phyloP scores from a whole-genome alignment of 176 grass and related monocot genomes.

The barley (Hordeum vulgare) region DNA sequence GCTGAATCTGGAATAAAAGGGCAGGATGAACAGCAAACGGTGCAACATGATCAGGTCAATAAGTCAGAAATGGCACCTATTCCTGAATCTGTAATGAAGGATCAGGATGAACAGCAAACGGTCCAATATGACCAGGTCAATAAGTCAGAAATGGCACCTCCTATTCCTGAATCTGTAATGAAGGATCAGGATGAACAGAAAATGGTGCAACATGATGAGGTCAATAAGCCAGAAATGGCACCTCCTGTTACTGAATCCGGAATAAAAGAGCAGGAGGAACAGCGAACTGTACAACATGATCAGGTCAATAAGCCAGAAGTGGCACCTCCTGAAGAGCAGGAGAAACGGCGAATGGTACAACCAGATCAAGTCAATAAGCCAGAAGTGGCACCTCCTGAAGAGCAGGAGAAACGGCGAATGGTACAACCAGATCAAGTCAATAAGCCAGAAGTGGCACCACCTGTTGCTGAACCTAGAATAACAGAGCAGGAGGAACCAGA shows the following conservation, averaged over 20 bases:
- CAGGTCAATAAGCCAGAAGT: constrained; percentile 25
- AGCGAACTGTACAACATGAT: background rate
- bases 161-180: constrained; percentile 1
- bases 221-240: constrained; percentile 15
- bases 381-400: constrained; percentile 15
- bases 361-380: constrained; percentile 24
- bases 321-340: background rate
- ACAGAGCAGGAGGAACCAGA: background rate
- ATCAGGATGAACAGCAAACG: background rate
- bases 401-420: background rate
- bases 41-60: constrained; percentile 25
- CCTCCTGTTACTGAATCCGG: constrained; percentile 4
- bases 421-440: constrained; percentile 25
- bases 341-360: background rate
- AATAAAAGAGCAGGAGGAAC: background rate
- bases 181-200: background rate
- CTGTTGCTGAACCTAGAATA: background rate
- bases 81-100: constrained; percentile 10
- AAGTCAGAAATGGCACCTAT: constrained; percentile 17
- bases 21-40: background rate
- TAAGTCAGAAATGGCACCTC: constrained; percentile 15
- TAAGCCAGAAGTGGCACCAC: constrained; percentile 24
- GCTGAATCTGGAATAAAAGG: constrained; percentile 2
- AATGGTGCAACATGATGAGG: constrained; percentile 14
- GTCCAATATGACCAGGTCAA: constrained; percentile 18